These are phyloP conservation scores for Rhododendron molle DNA, from an alignment of 148 eudicot species.

Conservation along the genomic window DNA sequence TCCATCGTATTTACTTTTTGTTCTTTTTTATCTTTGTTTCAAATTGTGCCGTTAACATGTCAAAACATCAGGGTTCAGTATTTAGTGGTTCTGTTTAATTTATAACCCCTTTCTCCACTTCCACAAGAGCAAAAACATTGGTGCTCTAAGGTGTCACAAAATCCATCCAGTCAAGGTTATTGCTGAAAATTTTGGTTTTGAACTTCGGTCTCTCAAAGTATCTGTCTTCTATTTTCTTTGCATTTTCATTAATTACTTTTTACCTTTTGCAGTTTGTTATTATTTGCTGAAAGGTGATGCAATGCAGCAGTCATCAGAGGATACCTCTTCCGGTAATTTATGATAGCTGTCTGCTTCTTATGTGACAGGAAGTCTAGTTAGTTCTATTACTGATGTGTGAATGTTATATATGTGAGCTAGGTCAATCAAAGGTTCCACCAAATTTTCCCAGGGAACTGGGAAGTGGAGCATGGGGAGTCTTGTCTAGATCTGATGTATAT, in stretches of 20 bases:
- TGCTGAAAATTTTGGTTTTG: background rate
- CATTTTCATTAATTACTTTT: background rate
- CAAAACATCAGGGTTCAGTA: background rate
- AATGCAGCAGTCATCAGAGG: constrained; percentile 21
- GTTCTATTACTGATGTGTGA: constrained; percentile 1
- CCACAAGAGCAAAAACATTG: background rate
- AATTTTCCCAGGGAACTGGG: constrained; percentile 35
- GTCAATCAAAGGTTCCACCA: constrained; percentile 33
- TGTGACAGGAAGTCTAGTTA: background rate
- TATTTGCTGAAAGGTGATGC: constrained; percentile 7
- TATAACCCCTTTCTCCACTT: background rate
- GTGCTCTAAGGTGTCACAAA: background rate
- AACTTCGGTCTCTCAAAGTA: background rate
- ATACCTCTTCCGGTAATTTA: constrained; percentile 16
- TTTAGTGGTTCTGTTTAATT: background rate
- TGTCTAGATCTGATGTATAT: constrained; percentile 28
- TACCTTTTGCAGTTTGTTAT: background rate
- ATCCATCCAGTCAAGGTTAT: background rate
- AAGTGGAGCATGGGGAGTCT: constrained; percentile 37
- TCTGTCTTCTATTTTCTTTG: background rate
- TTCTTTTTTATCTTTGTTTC: background rate
- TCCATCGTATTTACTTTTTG: background rate
- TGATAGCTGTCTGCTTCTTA: background rate
- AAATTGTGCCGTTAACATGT: background rate
- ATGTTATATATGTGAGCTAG: constrained; percentile 23